Base-by-base conservation (phyloP, 2,329 filamentous ascomycete genomes). In the Phaeosphaeria sp. region DNA sequence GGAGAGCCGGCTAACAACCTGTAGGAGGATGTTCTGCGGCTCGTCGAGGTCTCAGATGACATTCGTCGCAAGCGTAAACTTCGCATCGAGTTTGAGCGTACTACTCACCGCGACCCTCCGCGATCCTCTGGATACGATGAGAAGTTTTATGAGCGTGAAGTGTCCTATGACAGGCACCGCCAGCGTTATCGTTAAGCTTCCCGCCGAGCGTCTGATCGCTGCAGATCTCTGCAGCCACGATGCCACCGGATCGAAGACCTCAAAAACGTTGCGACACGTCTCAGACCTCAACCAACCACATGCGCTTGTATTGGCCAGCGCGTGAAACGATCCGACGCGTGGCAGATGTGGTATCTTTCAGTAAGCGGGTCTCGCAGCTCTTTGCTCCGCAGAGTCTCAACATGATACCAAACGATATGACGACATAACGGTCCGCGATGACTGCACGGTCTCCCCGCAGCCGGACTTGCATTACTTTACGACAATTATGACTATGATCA, bases 1-100 rank as follows among this genome's bases (percentile, higher is more conserved):
- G 13, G n/a, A 13, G 4, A 10, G 6, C 3, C 6, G 6, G 23
- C 67, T 72, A 54, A 73, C 50, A 11, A 1, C 9, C 0, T 23
- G 53, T 68, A 97, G 92, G 92, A 96, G 73, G 92, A 97, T 65
- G 91, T 98, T 47, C 85, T 92, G 44, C 88, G 90, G 62, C 86
- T 98, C 3, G 91, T 96, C 23, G 87, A 95, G 62, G 77, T 96
- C 3, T 92, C 92, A 0, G 90, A 96, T 60, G 86, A 91, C 20
- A 95, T 97, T 71, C 90, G 92, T 36, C 86, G 86, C 55, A 85
- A 84, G 54, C 84, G 85, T 50, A 82, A 83, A 55, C 82, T 84
- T 58, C 82, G 85, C 25, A 86, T 88, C 55, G 81, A 87, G 70
- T 87, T 83, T 72, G 88, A 91, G 77, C 78, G 82, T 33, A 80